A percentile compares a stretch with the other conserved stretches of the same genome.
phyloP scores from a whole-genome alignment of 2,329 filamentous ascomycete genomes.

The Gaeumannomyces sp. region DNA sequence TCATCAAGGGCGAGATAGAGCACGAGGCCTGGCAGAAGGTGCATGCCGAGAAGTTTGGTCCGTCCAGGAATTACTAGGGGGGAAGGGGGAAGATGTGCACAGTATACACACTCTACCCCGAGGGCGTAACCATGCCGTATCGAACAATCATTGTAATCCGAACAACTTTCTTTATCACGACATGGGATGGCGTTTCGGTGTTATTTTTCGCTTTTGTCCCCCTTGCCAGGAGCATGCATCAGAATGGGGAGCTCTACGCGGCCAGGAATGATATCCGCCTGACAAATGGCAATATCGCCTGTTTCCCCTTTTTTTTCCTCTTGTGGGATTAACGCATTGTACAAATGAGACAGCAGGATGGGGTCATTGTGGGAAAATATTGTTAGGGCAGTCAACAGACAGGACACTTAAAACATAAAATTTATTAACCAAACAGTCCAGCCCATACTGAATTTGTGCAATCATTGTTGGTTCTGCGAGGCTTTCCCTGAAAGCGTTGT shows the following conservation, averaged over 20 bases:
- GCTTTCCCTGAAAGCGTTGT: too few species aligned
- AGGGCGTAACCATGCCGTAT: not conserved
- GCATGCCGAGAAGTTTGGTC: conserved; percentile 11
- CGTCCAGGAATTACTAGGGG: conserved; percentile 9
- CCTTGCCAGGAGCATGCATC: not conserved
- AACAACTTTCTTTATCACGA: not conserved
- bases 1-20: conserved; percentile 10
- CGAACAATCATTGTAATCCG: not conserved
- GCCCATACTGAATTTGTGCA: too few species aligned
- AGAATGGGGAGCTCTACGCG: too few species aligned
- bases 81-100: too few species aligned
- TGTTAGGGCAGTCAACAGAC: too few species aligned
- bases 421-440: too few species aligned
- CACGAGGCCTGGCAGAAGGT: conserved; percentile 12
- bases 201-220: not conserved
- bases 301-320: not conserved
- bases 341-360: too few species aligned
- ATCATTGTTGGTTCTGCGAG: too few species aligned
- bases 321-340: not conserved
- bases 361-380: too few species aligned
- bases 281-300: not conserved
- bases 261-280: not conserved
- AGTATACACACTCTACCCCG: too few species aligned
- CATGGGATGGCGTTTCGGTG: not conserved
- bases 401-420: too few species aligned